A percentile compares a stretch with the other conserved stretches of the same genome.
Evolutionary conservation across 441 rosid genomes (phyloP).

Genomic region (Rhodomyrtus psidioides): DNA sequence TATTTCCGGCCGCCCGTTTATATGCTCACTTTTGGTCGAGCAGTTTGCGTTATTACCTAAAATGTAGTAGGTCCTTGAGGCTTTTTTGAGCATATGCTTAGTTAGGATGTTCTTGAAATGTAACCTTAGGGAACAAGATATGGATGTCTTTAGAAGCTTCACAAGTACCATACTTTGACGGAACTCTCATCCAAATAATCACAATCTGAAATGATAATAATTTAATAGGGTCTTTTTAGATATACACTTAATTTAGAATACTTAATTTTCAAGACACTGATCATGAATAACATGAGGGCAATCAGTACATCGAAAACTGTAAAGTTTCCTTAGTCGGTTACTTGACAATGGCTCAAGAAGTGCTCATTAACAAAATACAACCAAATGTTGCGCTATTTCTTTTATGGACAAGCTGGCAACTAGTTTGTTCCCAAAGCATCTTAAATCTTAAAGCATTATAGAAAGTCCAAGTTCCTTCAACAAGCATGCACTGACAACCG

Average conservation of each 20-base stretch:
- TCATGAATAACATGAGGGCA: not conserved
- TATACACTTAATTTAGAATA: not conserved
- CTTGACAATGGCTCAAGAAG: not conserved
- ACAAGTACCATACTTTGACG: not conserved
- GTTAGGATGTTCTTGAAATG: not conserved
- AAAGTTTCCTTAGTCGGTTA: not conserved
- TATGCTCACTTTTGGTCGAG: not conserved
- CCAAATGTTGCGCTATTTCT: not conserved
- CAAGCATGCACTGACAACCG: not conserved
- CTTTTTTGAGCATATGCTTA: not conserved
- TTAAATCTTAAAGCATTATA: not conserved
- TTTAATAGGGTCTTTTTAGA: not conserved
- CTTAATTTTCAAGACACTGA: not conserved
- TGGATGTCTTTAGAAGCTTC: not conserved
- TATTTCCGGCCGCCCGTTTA: not conserved
- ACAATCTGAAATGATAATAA: not conserved
- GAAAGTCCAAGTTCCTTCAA: not conserved
- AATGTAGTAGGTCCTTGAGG: not conserved
- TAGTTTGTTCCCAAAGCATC: not conserved
- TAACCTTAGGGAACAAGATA: not conserved
- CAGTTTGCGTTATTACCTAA: not conserved
- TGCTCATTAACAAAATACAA: not conserved
- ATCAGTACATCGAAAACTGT: not conserved
- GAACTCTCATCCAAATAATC: not conserved
- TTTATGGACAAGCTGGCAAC: not conserved